phyloP scores from a whole-genome alignment of 352 stramenopile genomes.

The Achlya hypogyna region DNA sequence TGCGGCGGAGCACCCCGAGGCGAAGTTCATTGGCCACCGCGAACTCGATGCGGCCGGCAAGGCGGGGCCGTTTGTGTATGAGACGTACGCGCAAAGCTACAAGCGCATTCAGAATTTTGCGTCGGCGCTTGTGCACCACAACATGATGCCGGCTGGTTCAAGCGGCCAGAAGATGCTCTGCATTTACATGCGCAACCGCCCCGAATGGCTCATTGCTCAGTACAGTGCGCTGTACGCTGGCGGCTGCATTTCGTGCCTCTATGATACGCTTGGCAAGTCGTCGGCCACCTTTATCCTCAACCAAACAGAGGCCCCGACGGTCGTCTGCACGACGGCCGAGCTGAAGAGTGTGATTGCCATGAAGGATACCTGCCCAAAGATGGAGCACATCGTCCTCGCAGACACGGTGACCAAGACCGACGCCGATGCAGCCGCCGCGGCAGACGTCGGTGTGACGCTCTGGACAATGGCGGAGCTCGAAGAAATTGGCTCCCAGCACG shows the following conservation, averaged over 20 bases:
- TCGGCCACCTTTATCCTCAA: slow-evolving; percentile 64
- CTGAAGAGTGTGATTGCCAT: slow-evolving; percentile 47
- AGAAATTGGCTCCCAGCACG: neutral
- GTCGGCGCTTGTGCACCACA: slow-evolving; percentile 36
- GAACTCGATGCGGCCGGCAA: slow-evolving; percentile 22
- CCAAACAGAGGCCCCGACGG: slow-evolving; percentile 56
- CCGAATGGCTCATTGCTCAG: slow-evolving; percentile 81
- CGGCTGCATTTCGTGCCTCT: slow-evolving; percentile 57
- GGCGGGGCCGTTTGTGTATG: slow-evolving; percentile 36
- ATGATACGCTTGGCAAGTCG: slow-evolving; percentile 67
- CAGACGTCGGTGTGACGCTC: neutral
- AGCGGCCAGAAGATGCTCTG: slow-evolving; percentile 66
- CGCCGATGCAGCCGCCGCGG: neutral
- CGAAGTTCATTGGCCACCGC: slow-evolving; percentile 9
- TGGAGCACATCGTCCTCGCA: slow-evolving; percentile 31
- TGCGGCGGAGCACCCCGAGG: neutral
- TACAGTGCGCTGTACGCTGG: slow-evolving; percentile 51
- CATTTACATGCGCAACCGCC: slow-evolving; percentile 95
- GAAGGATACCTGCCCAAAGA: slow-evolving; percentile 33
- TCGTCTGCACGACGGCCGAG: slow-evolving; percentile 52
- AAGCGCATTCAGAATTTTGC: slow-evolving; percentile 30
- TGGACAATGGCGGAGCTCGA: slow-evolving; percentile 8
- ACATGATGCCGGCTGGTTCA: slow-evolving; percentile 27
- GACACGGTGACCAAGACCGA: neutral
- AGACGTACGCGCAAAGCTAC: slow-evolving; percentile 44